phyloP scores from a whole-genome alignment of 805 yeast genomes.

The Teunomyces gatunensis region DNA sequence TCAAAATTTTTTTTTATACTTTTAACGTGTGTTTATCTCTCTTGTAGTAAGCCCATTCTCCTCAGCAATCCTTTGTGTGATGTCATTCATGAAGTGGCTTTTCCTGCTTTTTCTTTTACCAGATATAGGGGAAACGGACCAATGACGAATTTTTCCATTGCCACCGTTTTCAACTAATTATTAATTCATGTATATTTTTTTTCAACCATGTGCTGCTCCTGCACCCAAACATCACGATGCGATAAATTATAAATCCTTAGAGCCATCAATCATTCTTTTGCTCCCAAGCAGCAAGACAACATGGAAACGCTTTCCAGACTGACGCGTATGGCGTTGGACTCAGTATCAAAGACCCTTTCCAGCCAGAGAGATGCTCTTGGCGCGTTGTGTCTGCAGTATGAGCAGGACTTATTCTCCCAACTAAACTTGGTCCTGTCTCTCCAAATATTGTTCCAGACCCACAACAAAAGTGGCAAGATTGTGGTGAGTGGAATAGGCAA shows the following conservation, averaged over 20 bases:
- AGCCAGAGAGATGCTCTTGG: slow-evolving; percentile 48
- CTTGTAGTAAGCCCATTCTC: too few species aligned
- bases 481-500: slow-evolving; percentile 84
- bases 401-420: slow-evolving; percentile 44
- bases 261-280: background rate
- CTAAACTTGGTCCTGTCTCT: slow-evolving; percentile 44
- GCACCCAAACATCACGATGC: background rate
- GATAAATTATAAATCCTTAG: background rate
- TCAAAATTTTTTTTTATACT: too few species aligned
- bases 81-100: background rate
- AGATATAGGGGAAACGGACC: background rate
- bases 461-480: slow-evolving; percentile 58
- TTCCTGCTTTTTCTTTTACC: too few species aligned
- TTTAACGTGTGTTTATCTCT: too few species aligned
- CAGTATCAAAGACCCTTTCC: slow-evolving; percentile 38
- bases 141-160: background rate
- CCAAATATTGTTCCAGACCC: slow-evolving; percentile 28
- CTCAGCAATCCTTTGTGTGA: background rate
- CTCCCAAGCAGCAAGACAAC: background rate
- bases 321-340: slow-evolving; percentile 25
- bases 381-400: slow-evolving; percentile 45
- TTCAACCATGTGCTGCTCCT: too few species aligned
- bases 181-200: too few species aligned
- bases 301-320: slow-evolving; percentile 1
- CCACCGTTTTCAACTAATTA: background rate